phyloP scores from a whole-genome alignment of 2,329 filamentous ascomycete species.

The Cordyceps cateniannulata region DNA sequence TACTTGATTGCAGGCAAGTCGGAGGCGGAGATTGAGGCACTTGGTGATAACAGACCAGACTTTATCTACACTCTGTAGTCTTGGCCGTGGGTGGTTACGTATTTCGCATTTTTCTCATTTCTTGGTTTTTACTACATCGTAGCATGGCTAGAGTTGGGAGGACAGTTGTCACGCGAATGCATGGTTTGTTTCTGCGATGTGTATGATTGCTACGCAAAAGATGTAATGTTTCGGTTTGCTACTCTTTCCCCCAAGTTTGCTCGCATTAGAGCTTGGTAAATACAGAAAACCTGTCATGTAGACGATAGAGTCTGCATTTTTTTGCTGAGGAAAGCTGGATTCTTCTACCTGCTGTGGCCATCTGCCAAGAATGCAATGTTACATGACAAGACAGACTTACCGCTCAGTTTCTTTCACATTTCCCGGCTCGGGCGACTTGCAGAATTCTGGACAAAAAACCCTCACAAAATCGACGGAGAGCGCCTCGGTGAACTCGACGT shows the following conservation, averaged over 20 bases:
- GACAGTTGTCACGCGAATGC: neutral
- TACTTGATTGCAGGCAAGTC: constrained; percentile 58
- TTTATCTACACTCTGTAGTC: constrained; percentile 60
- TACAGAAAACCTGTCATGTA: neutral
- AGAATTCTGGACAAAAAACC: neutral
- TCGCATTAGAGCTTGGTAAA: neutral
- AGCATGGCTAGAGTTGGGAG: neutral
- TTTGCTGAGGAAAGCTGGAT: too few relatives aligned
- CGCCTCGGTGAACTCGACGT: neutral
- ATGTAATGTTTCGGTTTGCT: neutral
- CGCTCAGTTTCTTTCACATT: neutral
- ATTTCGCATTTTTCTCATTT: neutral
- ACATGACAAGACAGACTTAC: neutral
- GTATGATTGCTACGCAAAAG: neutral
- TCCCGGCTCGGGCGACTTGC: neutral
- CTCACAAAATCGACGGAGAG: neutral
- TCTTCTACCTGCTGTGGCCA: too few relatives aligned
- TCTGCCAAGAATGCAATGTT: neutral
- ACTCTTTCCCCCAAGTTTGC: neutral
- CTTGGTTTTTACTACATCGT: neutral
- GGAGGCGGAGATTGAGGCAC: constrained; percentile 51
- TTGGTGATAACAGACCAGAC: constrained; percentile 66
- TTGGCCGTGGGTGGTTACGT: neutral
- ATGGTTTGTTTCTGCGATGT: neutral
- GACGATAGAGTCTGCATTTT: neutral